Percentiles rank a stretch among this genome's conserved stretches.
Conservation (phyloP, 805 yeast species). For the Grigorovia humatica region DNA sequence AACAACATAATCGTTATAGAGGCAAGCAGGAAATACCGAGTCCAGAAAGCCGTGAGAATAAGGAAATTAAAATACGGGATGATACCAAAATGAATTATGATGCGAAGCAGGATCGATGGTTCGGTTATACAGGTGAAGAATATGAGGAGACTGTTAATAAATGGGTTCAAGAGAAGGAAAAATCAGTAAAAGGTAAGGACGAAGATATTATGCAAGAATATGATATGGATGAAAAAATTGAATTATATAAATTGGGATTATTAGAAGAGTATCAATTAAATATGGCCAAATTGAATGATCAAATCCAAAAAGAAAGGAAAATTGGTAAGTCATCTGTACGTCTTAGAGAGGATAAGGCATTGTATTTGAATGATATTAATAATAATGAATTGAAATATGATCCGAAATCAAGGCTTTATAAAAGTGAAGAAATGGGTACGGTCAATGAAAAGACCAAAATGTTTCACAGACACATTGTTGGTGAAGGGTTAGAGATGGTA, state of each 20-base stretch:
- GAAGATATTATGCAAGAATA: conserved; percentile 10
- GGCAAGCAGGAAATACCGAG: conserved; percentile 7
- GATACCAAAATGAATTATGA: conserved; percentile 39
- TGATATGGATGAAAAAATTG: conserved; percentile 38
- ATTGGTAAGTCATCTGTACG: conserved; percentile 33
- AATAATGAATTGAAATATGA: conserved; percentile 39
- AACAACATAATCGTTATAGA: conserved; percentile 15
- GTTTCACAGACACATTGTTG: conserved; percentile 45
- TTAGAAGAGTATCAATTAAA: conserved; percentile 12
- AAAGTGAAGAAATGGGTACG: conserved; percentile 27
- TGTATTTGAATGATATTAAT: conserved; percentile 45
- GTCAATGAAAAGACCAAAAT: conserved; percentile 33
- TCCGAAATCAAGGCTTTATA: conserved; percentile 40
- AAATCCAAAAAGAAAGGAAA: conserved; percentile 7
- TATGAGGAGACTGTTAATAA: conserved; percentile 41
- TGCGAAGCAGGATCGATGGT: conserved; percentile 71
- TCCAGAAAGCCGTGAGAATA: conserved; percentile 16
- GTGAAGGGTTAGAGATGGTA: conserved; percentile 47
- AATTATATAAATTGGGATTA: conserved; percentile 33
- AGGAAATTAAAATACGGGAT: conserved; percentile 13
- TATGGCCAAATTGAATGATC: background rate
- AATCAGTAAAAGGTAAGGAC: conserved; percentile 6
- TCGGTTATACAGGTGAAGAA: conserved; percentile 58
- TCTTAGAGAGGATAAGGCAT: conserved; percentile 68
- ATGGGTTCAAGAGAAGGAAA: conserved; percentile 30